Base-by-base conservation (phyloP, 768 basidiomycete species). In the Phanerochaete carnosa region DNA sequence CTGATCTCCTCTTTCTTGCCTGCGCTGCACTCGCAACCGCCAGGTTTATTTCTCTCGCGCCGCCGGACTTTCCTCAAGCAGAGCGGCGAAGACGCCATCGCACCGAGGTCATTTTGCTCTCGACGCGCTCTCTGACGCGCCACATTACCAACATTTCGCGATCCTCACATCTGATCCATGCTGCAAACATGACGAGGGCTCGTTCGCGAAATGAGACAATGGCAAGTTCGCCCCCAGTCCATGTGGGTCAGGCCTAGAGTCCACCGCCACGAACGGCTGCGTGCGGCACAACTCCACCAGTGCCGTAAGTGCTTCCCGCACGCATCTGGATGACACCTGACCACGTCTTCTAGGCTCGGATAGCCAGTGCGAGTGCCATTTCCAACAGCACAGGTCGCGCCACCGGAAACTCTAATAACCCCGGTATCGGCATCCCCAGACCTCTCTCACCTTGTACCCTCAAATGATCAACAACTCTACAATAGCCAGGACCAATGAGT, bases 161-260 rank as follows among this genome's bases (percentile, higher is more conserved):
- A 69, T 66, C 9, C 77, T 88, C 28, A 79, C 74, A 26, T 67
- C 75, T 2, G 53, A 59, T 61, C 82, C 85, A 30, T 7, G 78
- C 9, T 88, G 87, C 73, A 76, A 72, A 43, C 66, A 59, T 7
- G 71, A 78, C 16, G 71, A 80, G 62, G 67, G 70, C 37, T 62
- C 77, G 33, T 82, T 87, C 59, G 85, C 85, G 0, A 83, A 83
- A 61, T 88, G 87, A 66, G 82, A 81, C 16, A 72, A 69, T 30
- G 83, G 82, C 56, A 64, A 68, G 54, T 79, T 75, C 54, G 69
- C 74, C 50, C 54, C 68, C 30, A 65, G 59, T 23, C 43, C 63
- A 4, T 75, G 75, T 62, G 66, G 51, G 1, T 46, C 62, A 15
- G 68, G 65, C 12, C 51, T 64, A 15, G 33, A 65, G 66, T 72